These are phyloP conservation scores for Blastocystis sp. DNA, from an alignment of 352 stramenopile genomes.

Conservation along the genomic window DNA sequence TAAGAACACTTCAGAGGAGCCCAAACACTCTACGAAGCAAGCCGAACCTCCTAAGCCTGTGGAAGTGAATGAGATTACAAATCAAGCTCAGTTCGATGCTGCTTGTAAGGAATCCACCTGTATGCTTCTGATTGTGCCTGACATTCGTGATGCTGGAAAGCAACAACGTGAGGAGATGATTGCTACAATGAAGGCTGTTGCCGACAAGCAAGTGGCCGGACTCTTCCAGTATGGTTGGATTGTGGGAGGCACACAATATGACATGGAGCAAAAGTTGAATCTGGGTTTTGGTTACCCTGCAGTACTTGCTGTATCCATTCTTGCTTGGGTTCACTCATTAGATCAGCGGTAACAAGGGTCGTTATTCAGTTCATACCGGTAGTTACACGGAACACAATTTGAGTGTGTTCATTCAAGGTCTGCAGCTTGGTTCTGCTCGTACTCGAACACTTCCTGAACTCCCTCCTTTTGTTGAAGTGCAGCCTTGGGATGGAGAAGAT, in stretches of 20 bases:
- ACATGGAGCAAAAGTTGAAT: conserved; percentile 67
- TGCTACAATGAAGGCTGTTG: conserved; percentile 47
- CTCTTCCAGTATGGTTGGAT: conserved; percentile 62
- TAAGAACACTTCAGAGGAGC: background rate
- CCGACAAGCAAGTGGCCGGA: conserved; percentile 18
- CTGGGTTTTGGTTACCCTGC: conserved; percentile 66
- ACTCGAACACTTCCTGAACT: conserved; percentile 25
- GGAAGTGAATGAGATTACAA: conserved; percentile 66
- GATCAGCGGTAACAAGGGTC: conserved; percentile 64
- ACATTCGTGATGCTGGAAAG: conserved; percentile 59
- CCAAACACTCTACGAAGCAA: background rate
- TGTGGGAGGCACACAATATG: conserved; percentile 61
- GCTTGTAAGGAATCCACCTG: conserved; percentile 56
- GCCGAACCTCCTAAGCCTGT: conserved; percentile 27
- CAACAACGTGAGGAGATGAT: conserved; percentile 58
- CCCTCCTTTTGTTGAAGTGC: conserved; percentile 33
- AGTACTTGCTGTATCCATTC: conserved; percentile 33
- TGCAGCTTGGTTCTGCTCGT: conserved; percentile 44
- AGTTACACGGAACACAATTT: conserved; percentile 60
- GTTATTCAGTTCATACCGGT: conserved; percentile 54
- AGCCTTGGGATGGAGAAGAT: conserved; percentile 65
- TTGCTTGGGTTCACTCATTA: background rate
- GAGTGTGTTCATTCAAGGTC: conserved; percentile 64
- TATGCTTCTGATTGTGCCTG: conserved; percentile 58
- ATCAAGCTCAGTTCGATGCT: conserved; percentile 58